Base-by-base conservation (phyloP, 169 alveolate species). In the Plasmodium adleri region DNA sequence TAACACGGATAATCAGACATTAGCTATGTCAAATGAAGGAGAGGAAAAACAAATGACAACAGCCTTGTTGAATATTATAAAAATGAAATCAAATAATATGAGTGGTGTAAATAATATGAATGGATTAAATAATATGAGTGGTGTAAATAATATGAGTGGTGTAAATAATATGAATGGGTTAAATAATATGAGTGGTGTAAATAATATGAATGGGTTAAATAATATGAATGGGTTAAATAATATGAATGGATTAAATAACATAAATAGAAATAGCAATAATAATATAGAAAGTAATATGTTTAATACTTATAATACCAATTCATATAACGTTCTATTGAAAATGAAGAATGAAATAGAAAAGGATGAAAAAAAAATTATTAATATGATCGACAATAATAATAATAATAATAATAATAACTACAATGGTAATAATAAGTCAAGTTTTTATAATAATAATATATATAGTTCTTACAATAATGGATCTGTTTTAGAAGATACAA, bases 41-140 rank as follows among this genome's bases (percentile, higher is more conserved):
- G 88, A 75, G 15, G 88, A 75, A 47, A 63, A 75, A 75, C 10
- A 62, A 12, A 75, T 75, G 75, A 74, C 88, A 24, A 63, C 15
- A 9, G 63, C 72, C 0, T 63, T 75, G 45, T 52, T 75, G 26
- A 67, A 75, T n/a, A 75, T 75, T 43, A 75, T 75, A 22, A 75
- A 75, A 39, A n/a, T 63, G 17, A 64, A 62, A 49, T 64, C 76
- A 9, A 64, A n/a, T 12, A 60, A 54, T 45, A 43, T 22, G 15
- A 70, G 9, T 8, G 13, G 22, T 20, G 22, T 17, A 12, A 22
- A 70, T 45, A 70, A 49, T 5, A n/a, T 13, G 32, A 39, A 3
- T 32, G 43, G 5, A 2, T 32, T 32, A 4, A 32, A 32, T 32
- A 32, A 32, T 6, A 32, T 32, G 9, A 70, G 6, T 22, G n/a